Evolutionary conservation across 345 rosid species (phyloP).

Genomic region (Theobroma cacao): DNA sequence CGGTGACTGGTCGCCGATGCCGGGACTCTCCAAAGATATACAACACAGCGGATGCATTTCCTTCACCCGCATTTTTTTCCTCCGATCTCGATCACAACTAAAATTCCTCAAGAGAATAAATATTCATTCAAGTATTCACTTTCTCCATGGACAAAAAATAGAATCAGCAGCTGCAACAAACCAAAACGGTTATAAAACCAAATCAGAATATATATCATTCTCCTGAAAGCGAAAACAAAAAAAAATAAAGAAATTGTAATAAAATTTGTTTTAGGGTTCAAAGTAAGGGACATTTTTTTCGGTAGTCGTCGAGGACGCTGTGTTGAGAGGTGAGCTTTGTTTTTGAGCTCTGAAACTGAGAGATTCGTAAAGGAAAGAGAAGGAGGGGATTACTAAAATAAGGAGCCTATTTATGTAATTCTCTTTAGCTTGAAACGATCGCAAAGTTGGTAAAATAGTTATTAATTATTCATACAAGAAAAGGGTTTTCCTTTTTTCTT

Average conservation of each 20-base stretch:
- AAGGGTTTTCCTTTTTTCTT: neutral
- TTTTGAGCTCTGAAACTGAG: slow-evolving; percentile 40
- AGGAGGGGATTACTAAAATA: slow-evolving; percentile 26
- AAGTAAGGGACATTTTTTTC: slow-evolving; percentile 7
- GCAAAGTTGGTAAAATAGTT: slow-evolving; percentile 16
- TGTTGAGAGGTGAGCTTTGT: neutral
- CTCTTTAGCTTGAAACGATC: slow-evolving; percentile 22
- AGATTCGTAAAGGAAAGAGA: slow-evolving; percentile 29
- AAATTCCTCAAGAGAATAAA: slow-evolving; percentile 3
- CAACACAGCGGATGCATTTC: slow-evolving; percentile 97
- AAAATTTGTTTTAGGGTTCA: neutral
- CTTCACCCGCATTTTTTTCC: slow-evolving; percentile 70
- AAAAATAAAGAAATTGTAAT: neutral
- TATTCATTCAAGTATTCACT: slow-evolving; percentile 3
- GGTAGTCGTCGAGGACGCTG: slow-evolving; percentile 26
- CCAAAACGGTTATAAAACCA: neutral
- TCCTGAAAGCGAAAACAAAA: neutral
- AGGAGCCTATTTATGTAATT: slow-evolving; percentile 23
- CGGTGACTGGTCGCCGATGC: slow-evolving; percentile 59
- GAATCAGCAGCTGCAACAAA: slow-evolving; percentile 6
- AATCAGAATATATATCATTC: neutral
- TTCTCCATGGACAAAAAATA: neutral
- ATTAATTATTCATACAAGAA: neutral
- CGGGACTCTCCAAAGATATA: slow-evolving; percentile 73
- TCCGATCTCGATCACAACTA: slow-evolving; percentile 28